A percentile compares a stretch with the other conserved stretches of the same genome.
Conservation (phyloP, 2,329 filamentous ascomycete genomes). For the Mycosphaerella sp. region DNA sequence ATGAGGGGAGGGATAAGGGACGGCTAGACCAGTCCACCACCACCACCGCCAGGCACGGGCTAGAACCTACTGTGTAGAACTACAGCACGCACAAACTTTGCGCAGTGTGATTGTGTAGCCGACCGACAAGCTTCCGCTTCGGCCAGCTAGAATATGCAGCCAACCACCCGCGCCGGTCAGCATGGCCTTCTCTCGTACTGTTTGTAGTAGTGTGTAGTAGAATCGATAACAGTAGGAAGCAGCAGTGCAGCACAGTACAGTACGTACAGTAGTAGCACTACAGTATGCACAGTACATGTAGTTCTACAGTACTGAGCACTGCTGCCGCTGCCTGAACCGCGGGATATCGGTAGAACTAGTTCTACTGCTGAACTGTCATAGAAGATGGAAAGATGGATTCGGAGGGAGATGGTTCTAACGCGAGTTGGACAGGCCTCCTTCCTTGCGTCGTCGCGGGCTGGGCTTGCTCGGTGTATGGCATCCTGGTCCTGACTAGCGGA, state of each 20-base stretch:
- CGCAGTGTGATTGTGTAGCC: conserved; percentile 8
- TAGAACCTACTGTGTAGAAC: too few species aligned
- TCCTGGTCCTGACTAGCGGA: background rate
- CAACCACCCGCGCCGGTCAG: too few species aligned
- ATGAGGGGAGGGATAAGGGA: background rate
- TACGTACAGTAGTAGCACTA: too few species aligned
- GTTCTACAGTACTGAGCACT: too few species aligned
- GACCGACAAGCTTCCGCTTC: background rate
- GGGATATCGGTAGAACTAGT: too few species aligned
- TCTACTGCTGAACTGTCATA: too few species aligned
- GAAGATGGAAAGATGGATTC: too few species aligned
- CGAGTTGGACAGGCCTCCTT: background rate
- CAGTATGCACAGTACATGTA: too few species aligned
- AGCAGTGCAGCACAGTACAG: too few species aligned
- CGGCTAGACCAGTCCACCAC: background rate
- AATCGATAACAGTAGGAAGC: background rate
- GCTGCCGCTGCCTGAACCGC: too few species aligned
- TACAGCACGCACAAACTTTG: conserved; percentile 10
- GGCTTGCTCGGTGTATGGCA: conserved; percentile 9
- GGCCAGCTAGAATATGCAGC: too few species aligned
- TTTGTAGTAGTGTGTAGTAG: background rate
- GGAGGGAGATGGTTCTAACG: background rate
- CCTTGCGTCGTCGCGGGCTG: conserved; percentile 16
- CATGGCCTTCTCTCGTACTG: background rate
- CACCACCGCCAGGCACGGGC: background rate